A percentile compares a stretch with the other conserved stretches of the same genome.
Evolutionary conservation across 306 rosid genomes (phyloP).

Genomic region (Sicyos baderoa): DNA sequence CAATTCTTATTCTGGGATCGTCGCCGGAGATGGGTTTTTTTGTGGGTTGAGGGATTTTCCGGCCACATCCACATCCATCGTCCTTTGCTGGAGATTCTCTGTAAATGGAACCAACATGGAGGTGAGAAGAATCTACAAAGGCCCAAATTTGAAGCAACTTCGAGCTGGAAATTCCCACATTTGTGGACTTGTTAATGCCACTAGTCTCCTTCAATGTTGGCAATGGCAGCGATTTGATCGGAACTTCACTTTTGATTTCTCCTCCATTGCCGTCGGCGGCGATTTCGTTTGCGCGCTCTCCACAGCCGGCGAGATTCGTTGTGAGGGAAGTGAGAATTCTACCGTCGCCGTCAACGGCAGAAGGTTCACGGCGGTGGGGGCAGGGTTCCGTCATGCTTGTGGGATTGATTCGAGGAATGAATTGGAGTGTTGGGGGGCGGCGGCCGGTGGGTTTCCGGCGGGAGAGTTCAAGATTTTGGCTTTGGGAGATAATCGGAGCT

Average conservation of each 20-base stretch:
- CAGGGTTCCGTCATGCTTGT: constrained; percentile 60
- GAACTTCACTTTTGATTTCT: constrained; percentile 3
- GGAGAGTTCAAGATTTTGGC: constrained; percentile 55
- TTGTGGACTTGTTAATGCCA: constrained; percentile 46
- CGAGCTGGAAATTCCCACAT: constrained; percentile 50
- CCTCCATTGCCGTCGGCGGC: constrained; percentile 53
- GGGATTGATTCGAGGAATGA: constrained; percentile 30
- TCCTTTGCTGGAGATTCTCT: constrained; percentile 85
- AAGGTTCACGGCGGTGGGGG: constrained; percentile 31
- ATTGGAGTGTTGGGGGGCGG: constrained; percentile 62
- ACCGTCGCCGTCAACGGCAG: neutral
- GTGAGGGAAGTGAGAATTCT: constrained; percentile 33
- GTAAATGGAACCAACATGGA: constrained; percentile 24
- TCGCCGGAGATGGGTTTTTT: constrained; percentile 58
- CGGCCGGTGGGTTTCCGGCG: constrained; percentile 27
- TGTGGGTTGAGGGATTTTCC: constrained; percentile 43
- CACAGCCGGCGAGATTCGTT: constrained; percentile 25
- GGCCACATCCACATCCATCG: no score
- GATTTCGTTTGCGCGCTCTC: constrained; percentile 56
- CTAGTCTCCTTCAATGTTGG: constrained; percentile 53
- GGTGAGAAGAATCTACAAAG: constrained; percentile 37
- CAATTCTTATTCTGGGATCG: constrained; percentile 39
- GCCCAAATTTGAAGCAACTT: constrained; percentile 30
- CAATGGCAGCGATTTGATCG: constrained; percentile 37
- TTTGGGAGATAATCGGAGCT: constrained; percentile 59